Evolutionary conservation across 176 grass and related monocot genomes (phyloP), one percentile per base, ranked within the genome.

Genomic region (Chloris gayana): DNA sequence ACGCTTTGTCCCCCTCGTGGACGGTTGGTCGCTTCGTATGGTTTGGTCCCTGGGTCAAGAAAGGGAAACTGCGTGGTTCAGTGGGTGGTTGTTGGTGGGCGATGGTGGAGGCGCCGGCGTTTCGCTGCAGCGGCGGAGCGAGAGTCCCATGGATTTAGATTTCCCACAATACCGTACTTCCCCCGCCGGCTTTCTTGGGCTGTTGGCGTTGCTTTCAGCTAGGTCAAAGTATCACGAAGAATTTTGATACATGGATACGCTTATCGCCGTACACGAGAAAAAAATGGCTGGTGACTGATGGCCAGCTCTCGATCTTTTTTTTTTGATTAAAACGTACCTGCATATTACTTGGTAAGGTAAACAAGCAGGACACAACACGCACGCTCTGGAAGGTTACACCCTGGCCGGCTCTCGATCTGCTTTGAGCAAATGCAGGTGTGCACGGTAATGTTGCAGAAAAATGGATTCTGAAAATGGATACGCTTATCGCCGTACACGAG

Each of bases 1-100:
- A 54, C 38, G 71, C 70, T 44, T 9, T 35, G 44, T 56, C 51
- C 6, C 4, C 39, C 32, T 67, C 35, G 13, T 31, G 59, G 17
- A 10, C 35, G 2, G 62, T 9, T 33, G 41, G 41, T 44, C 41
- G 41, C 33, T 22, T 3, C 34, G n/a, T n/a, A 8, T 69, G 10
- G 14, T 33, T 68, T 74, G 80, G 9, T 65, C 59, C 30, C 44
- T 4, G 69, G 57, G 70, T 46, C 74, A 84, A 78, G 65, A 63
- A 62, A 49, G 26, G 15, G 75, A 54, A 54, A 54, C 50, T 54
- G 50, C 50, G 54, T 53, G 58, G 56, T 31, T 70, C n/a, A 31
- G 15, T 25, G 3, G 25, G 42, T 18, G 6, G 44, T 71, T 57
- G 54, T 24, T 57, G 54, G 54, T 24, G 54, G 8, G 54, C 54